phyloP scores from a whole-genome alignment of 345 rosid species.

The Anacardium occidentale region DNA sequence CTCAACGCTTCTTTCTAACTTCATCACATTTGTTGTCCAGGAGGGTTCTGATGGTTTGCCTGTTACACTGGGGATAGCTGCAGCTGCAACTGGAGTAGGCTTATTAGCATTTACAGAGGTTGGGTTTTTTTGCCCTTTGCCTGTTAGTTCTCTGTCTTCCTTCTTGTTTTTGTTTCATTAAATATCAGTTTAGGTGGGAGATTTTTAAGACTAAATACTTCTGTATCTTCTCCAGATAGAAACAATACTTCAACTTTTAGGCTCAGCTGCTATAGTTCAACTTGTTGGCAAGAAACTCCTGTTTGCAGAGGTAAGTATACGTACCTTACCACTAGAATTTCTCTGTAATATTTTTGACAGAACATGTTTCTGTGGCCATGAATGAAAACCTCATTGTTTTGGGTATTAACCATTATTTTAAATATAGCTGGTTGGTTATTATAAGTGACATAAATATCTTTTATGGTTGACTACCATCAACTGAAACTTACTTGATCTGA shows the following conservation, averaged over 20 bases:
- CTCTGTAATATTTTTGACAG: conserved; percentile 7
- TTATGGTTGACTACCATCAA: background rate
- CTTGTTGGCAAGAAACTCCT: conserved; percentile 82
- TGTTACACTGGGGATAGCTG: conserved; percentile 64
- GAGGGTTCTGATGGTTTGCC: conserved; percentile 59
- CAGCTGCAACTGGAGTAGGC: conserved; percentile 70
- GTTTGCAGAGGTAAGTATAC: conserved; percentile 64
- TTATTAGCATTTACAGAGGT: conserved; percentile 82
- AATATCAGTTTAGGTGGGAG: background rate
- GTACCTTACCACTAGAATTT: background rate
- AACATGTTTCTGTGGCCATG: background rate
- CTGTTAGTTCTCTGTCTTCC: background rate
- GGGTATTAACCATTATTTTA: too few species aligned
- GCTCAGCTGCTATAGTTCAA: conserved; percentile 90
- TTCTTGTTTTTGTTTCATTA: conserved; percentile 1
- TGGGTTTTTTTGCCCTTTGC: conserved; percentile 9
- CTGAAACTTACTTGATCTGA: background rate
- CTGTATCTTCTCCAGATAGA: conserved; percentile 54
- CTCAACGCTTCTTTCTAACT: background rate
- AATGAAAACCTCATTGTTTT: background rate
- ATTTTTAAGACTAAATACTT: conserved; percentile 18
- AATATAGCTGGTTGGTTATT: background rate
- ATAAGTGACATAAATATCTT: background rate
- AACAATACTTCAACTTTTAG: conserved; percentile 84
- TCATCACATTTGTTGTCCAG: conserved; percentile 40